Conservation (phyloP, 2,329 filamentous ascomycete genomes). For the Colletotrichum orbiculare region DNA sequence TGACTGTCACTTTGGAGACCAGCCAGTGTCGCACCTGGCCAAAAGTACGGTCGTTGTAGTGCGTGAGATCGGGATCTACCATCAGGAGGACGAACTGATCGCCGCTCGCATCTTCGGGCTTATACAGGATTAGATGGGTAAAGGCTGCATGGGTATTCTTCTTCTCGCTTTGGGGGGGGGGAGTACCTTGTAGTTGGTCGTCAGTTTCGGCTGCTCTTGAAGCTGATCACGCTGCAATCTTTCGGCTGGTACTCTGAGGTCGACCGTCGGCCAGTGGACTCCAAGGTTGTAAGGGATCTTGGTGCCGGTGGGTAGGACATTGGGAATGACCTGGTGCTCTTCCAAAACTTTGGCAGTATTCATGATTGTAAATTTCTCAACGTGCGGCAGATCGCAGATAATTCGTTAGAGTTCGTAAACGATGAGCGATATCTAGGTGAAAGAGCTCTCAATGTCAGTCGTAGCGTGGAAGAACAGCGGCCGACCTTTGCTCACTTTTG, state of each 20-base stretch:
- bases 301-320: not conserved
- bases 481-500: too few relatives aligned
- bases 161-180: not conserved
- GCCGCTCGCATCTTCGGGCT: not conserved
- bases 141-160: too few relatives aligned
- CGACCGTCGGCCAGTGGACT: conserved; percentile 9
- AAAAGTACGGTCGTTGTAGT: conserved; percentile 12
- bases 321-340: conserved; percentile 9
- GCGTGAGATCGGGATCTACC: conserved; percentile 15
- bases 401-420: too few relatives aligned
- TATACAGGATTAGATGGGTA: not conserved
- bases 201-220: conserved; percentile 6
- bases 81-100: conserved; percentile 5
- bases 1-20: conserved; percentile 4
- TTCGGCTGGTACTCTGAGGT: conserved; percentile 5
- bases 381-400: too few relatives aligned
- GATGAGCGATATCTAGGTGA: too few relatives aligned
- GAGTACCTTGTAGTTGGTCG: conserved; percentile 8
- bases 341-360: not conserved
- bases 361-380: conserved; percentile 7
- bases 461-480: too few relatives aligned
- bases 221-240: conserved; percentile 11
- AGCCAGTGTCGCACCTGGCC: conserved; percentile 21
- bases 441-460: too few relatives aligned
- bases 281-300: conserved; percentile 9